Percentiles rank a stretch among this genome's conserved stretches.
These are phyloP conservation scores for Colletotrichum sp. DNA, from an alignment of 2,329 filamentous ascomycete genomes.

Conservation along the genomic window DNA sequence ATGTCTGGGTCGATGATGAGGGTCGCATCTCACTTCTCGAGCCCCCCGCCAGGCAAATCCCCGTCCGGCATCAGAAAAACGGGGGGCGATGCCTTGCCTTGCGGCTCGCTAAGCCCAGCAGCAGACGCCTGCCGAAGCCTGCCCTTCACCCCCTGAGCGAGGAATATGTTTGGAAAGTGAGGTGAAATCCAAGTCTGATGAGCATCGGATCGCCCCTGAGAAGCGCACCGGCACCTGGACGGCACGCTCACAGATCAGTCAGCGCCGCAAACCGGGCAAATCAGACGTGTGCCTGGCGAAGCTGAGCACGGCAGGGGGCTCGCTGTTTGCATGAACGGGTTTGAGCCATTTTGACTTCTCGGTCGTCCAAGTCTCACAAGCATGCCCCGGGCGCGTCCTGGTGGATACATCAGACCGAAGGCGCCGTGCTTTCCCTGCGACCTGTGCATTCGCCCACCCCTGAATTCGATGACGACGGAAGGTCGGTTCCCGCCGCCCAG, in stretches of 20 bases:
- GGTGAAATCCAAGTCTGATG: background rate
- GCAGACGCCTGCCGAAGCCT: background rate
- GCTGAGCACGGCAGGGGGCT: background rate
- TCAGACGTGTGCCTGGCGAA: background rate
- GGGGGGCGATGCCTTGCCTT: background rate
- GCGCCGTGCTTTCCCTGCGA: background rate
- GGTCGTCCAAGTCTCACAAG: conserved; percentile 5
- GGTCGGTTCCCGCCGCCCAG: background rate
- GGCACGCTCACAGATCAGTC: background rate
- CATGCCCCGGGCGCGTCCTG: background rate
- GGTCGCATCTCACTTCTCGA: conserved; percentile 5
- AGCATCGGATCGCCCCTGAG: background rate
- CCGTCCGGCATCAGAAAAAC: conserved; percentile 8
- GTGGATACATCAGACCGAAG: conserved; percentile 1
- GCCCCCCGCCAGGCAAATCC: background rate
- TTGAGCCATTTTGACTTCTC: conserved; percentile 11
- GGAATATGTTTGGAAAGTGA: background rate
- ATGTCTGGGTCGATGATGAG: background rate
- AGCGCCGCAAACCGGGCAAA: background rate
- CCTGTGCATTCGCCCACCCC: background rate
- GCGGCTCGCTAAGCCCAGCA: conserved; percentile 8
- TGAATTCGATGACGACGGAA: conserved; percentile 8
- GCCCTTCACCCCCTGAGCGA: background rate
- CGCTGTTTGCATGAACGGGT: conserved; percentile 5
- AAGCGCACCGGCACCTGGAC: background rate